Percentiles rank a stretch among this genome's conserved stretches.
Evolutionary conservation across 768 basidiomycete species (phyloP).

Genomic region (Tulasnella sp.): DNA sequence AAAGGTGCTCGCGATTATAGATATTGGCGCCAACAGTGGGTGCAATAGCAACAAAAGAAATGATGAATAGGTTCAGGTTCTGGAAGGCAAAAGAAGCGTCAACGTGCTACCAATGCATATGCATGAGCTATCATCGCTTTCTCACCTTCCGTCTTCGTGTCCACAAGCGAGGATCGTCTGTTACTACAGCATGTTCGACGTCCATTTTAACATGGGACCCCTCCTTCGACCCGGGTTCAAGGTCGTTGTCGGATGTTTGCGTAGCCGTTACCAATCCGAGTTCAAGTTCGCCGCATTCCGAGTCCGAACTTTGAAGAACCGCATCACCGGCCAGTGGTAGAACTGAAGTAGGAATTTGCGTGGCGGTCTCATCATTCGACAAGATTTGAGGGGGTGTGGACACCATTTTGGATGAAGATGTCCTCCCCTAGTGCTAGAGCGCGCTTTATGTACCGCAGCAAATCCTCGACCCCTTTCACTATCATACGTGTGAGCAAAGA

Average conservation of each 20-base stretch:
- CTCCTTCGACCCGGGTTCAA: neutral
- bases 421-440: too few species aligned
- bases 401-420: too few species aligned
- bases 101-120: neutral
- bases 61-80: conserved; percentile 29
- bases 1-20: conserved; percentile 44
- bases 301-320: too few species aligned
- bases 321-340: too few species aligned
- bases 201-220: conserved; percentile 18
- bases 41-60: conserved; percentile 24
- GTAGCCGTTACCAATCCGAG: neutral
- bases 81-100: too few species aligned
- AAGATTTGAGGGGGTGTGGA: too few species aligned
- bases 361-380: too few species aligned
- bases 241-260: neutral
- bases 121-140: neutral
- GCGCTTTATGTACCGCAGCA: too few species aligned
- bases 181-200: conserved; percentile 34
- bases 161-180: conserved; percentile 55
- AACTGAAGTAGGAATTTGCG: too few species aligned
- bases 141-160: conserved; percentile 43
- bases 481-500: too few species aligned
- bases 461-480: too few species aligned
- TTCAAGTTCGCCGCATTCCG: neutral
- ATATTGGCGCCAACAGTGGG: conserved; percentile 44